Percentiles rank a stretch among this genome's conserved stretches.
Conservation (phyloP, 257 asterid genomes). For the Solanum microdontum region DNA sequence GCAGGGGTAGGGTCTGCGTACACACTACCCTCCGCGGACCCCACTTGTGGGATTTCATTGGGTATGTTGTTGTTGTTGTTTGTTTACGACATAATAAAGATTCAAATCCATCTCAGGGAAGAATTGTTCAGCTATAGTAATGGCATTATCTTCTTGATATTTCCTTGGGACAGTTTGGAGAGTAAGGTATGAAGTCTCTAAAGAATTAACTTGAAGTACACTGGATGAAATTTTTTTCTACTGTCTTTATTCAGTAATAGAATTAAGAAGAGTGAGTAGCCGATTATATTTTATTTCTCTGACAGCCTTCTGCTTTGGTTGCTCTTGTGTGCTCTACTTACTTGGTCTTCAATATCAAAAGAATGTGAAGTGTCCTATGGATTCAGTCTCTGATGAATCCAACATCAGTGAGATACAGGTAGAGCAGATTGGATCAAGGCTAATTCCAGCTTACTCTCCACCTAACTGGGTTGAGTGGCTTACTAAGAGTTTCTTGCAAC, state of each 20-base stretch:
- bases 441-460: background rate
- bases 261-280: background rate
- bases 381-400: background rate
- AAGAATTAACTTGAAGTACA: background rate
- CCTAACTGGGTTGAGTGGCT: background rate
- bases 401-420: background rate
- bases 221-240: background rate
- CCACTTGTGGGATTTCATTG: background rate
- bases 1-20: background rate
- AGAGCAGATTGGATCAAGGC: background rate
- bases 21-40: background rate
- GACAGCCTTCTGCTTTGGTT: background rate
- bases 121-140: background rate
- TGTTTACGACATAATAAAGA: background rate
- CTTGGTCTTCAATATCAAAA: background rate
- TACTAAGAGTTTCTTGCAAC: background rate
- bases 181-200: background rate
- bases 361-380: background rate
- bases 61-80: background rate
- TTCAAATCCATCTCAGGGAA: background rate
- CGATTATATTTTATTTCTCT: background rate
- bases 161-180: background rate
- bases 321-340: background rate
- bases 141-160: background rate
- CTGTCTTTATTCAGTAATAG: background rate